A percentile compares a stretch with the other conserved stretches of the same genome.
These are phyloP conservation scores for Globisporangium rhizosaccharum DNA, from an alignment of 352 stramenopile species.

Conservation along the genomic window DNA sequence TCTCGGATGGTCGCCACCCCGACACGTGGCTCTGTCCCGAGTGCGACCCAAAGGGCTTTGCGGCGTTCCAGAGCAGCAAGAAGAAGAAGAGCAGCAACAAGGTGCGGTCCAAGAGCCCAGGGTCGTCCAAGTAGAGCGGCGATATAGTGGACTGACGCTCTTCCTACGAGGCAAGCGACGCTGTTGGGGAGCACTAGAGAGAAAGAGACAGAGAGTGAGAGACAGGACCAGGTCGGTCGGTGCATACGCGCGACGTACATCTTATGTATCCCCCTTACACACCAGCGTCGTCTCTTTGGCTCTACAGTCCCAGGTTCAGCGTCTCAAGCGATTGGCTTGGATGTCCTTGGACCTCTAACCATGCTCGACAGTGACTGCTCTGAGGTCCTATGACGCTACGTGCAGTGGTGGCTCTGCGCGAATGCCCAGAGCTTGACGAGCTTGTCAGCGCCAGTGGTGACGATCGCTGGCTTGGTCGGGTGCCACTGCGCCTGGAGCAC, in stretches of 20 bases:
- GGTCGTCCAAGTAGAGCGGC: constrained; percentile 20
- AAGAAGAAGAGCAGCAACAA: constrained; percentile 77
- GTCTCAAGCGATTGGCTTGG: too few species aligned
- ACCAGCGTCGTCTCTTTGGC: too few species aligned
- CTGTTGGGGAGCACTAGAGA: background rate
- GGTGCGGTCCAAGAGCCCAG: constrained; percentile 69
- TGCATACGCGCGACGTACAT: background rate
- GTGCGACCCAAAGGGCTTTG: constrained; percentile 80
- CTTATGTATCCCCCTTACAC: background rate
- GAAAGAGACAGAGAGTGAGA: background rate
- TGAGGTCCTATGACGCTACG: too few species aligned
- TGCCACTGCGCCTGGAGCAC: constrained; percentile 69
- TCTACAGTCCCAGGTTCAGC: too few species aligned
- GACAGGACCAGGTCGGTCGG: background rate
- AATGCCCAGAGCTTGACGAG: constrained; percentile 63
- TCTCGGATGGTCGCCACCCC: constrained; percentile 72
- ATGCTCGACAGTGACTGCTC: background rate
- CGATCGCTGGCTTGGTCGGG: constrained; percentile 40
- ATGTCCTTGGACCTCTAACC: too few species aligned
- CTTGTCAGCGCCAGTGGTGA: constrained; percentile 60
- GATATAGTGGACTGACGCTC: too few species aligned
- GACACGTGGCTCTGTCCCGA: constrained; percentile 86
- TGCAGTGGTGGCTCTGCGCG: background rate
- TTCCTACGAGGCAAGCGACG: background rate
- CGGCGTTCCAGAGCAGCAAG: constrained; percentile 74